phyloP scores from a whole-genome alignment of 2,329 filamentous ascomycete genomes.

The Alternaria rosae region DNA sequence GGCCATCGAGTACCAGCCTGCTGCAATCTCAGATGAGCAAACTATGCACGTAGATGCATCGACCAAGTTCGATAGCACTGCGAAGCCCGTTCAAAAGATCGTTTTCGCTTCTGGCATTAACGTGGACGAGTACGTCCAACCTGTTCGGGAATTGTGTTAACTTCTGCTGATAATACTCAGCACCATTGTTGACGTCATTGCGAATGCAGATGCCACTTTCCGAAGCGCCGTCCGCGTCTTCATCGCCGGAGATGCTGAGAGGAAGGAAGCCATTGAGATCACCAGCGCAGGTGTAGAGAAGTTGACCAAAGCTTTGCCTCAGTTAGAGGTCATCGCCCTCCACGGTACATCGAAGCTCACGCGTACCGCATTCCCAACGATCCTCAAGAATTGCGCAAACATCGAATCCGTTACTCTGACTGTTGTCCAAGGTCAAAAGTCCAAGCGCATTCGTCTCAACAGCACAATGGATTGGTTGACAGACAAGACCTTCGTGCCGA shows the following conservation, averaged over 20 bases:
- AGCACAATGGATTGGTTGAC: conserved; percentile 4
- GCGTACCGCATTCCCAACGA: conserved; percentile 3
- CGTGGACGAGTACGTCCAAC: not conserved
- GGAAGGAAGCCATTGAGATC: conserved; percentile 3
- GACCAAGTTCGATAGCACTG: conserved; percentile 5
- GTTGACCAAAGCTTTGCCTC: conserved; percentile 1
- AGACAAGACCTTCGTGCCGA: not conserved
- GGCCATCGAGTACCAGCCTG: not conserved
- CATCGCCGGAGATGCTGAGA: not conserved
- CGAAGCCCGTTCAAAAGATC: conserved; percentile 5
- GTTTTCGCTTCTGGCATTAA: conserved; percentile 1
- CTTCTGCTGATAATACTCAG: not conserved
- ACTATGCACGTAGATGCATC: conserved; percentile 4
- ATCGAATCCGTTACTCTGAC: conserved; percentile 5
- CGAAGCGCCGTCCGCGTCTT: conserved; percentile 2
- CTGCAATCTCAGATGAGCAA: not conserved
- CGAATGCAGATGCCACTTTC: conserved; percentile 6
- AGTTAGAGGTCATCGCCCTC: not conserved
- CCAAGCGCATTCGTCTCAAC: conserved; percentile 3
- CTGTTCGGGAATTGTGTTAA: not conserved
- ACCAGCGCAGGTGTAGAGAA: not conserved
- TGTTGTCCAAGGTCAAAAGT: conserved; percentile 2
- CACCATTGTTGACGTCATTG: conserved; percentile 3
- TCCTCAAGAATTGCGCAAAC: conserved; percentile 1
- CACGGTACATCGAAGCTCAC: conserved; percentile 1